Evolutionary conservation across 2,329 filamentous ascomycete species (phyloP).

Genomic region (Camptophora hylomeconis): DNA sequence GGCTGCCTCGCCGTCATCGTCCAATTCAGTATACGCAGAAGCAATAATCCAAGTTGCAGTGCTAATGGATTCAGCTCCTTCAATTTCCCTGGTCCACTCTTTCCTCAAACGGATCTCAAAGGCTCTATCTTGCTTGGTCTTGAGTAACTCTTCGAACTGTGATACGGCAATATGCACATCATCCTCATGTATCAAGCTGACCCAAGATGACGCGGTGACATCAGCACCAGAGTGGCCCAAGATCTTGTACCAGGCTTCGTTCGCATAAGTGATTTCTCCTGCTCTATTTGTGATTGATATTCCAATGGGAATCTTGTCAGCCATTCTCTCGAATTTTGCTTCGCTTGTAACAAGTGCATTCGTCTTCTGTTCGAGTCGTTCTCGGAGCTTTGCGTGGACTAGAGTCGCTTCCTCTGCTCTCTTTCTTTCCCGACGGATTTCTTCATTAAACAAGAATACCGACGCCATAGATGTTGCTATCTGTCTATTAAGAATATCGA

Average conservation of each 20-base stretch:
- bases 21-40: constrained; percentile 8
- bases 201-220: background rate
- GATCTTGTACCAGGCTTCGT: background rate
- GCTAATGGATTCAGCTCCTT: constrained; percentile 7
- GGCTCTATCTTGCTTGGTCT: too few relatives aligned
- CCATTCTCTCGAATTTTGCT: background rate
- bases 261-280: constrained; percentile 1
- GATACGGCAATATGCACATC: background rate
- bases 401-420: background rate
- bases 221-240: background rate
- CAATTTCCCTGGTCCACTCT: constrained; percentile 6
- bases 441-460: background rate
- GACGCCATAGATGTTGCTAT: background rate
- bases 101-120: constrained; percentile 1
- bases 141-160: background rate
- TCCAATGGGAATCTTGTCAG: background rate
- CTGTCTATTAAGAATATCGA: constrained; percentile 36
- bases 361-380: background rate
- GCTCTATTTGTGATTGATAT: background rate
- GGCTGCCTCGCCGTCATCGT: constrained; percentile 18
- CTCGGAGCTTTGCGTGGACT: background rate
- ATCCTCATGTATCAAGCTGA: background rate
- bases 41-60: constrained; percentile 9
- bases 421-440: background rate
- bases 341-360: background rate